Conservation (phyloP, 441 rosid genomes). For the Eruca vesicaria region DNA sequence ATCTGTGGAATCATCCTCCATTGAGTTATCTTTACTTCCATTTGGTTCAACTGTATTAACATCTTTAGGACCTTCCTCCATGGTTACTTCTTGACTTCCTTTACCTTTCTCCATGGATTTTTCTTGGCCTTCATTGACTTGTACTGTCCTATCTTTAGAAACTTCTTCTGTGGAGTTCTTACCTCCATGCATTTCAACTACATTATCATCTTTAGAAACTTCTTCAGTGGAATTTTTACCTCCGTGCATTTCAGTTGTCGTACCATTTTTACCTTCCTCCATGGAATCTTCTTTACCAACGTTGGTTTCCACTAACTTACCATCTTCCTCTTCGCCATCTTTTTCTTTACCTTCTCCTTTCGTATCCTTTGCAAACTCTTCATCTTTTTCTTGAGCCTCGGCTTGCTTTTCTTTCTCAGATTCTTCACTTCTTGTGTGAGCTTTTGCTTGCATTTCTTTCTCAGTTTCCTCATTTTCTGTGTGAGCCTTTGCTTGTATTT, state of each 20-base stretch:
- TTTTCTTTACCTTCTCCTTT: background rate
- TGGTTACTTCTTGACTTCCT: background rate
- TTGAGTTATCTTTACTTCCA: background rate
- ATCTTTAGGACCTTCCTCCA: background rate
- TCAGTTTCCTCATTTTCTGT: background rate
- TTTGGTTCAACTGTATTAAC: background rate
- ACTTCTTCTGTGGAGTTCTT: background rate
- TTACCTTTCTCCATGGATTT: background rate
- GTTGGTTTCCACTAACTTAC: background rate
- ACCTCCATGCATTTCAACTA: background rate
- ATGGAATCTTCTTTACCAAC: background rate
- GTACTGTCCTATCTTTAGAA: background rate
- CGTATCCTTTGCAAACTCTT: background rate
- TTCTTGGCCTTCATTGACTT: background rate
- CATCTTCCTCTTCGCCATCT: background rate
- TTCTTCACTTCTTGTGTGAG: background rate
- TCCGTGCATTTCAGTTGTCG: background rate
- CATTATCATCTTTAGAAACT: background rate
- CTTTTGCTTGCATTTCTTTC: background rate
- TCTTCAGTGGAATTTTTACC: background rate
- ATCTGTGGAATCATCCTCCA: background rate
- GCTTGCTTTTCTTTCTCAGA: background rate
- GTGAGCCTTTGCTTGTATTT: background rate
- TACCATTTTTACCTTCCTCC: background rate
- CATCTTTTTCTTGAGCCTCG: background rate